Evolutionary conservation across 305 asterid genomes (phyloP).

Genomic region (Fraxinus floribunda): DNA sequence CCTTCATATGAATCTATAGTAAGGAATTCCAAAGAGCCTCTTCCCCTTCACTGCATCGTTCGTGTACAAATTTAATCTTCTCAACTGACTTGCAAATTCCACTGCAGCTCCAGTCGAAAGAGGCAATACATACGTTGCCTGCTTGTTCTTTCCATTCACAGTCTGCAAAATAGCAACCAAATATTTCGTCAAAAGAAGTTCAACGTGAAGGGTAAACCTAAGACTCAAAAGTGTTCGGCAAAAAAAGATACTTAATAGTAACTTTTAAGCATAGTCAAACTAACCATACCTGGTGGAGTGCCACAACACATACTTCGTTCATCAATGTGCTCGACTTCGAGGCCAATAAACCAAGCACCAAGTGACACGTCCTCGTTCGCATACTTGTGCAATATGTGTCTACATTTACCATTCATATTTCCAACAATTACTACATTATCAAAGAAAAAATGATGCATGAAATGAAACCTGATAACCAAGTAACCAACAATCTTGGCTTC

Average conservation of each 20-base stretch:
- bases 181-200: background rate
- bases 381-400: conserved; percentile 89
- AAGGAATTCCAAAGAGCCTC: conserved; percentile 85
- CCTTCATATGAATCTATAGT: conserved; percentile 23
- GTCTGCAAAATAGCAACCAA: conserved; percentile 41
- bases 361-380: conserved; percentile 98
- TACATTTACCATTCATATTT: conserved; percentile 26
- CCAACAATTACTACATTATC: conserved; percentile 1
- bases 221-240: background rate
- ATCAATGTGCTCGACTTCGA: conserved; percentile 89
- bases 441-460: background rate
- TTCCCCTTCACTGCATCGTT: conserved; percentile 85
- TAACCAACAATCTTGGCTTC: background rate
- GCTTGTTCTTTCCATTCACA: conserved; percentile 96
- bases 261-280: background rate
- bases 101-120: conserved; percentile 95
- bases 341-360: conserved; percentile 96
- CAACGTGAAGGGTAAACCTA: background rate
- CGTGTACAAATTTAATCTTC: conserved; percentile 68
- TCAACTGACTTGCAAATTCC: conserved; percentile 92
- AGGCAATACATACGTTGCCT: conserved; percentile 80
- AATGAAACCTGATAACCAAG: background rate
- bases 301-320: conserved; percentile 96
- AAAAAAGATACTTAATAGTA: background rate
- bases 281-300: conserved; percentile 76